A percentile compares a stretch with the other conserved stretches of the same genome.
Evolutionary conservation across 495 filamentous ascomycete genomes (phyloP).

Genomic region (Penicillium macrosclerotiorum): DNA sequence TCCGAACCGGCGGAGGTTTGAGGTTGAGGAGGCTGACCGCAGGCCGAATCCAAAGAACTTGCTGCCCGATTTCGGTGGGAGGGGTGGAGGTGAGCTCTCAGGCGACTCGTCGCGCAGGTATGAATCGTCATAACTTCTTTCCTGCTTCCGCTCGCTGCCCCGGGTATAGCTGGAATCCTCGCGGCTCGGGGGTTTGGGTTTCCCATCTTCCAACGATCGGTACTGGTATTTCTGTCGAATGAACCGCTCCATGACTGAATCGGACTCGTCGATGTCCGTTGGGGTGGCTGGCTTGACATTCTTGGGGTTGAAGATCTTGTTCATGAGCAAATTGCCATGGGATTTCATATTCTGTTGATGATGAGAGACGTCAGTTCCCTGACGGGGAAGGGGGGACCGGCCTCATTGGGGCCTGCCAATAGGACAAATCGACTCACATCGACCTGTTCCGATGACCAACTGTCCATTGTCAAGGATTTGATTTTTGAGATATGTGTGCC

Average conservation of each 20-base stretch:
- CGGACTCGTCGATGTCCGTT: constrained; percentile 85
- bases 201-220: constrained; percentile 53
- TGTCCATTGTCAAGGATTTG: constrained; percentile 97
- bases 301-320: constrained; percentile 82
- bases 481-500: constrained; percentile 98
- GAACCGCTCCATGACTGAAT: constrained; percentile 88
- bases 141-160: neutral
- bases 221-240: constrained; percentile 92
- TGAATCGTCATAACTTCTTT: constrained; percentile 1
- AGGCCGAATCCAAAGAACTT: constrained; percentile 73
- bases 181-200: constrained; percentile 46
- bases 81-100: constrained; percentile 65
- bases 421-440: constrained; percentile 59
- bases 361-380: too few species aligned
- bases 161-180: constrained; percentile 36
- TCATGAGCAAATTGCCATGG: constrained; percentile 80
- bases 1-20: constrained; percentile 45
- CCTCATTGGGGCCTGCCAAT: too few species aligned
- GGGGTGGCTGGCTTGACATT: constrained; percentile 79
- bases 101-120: constrained; percentile 22
- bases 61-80: constrained; percentile 80
- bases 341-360: constrained; percentile 97
- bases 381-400: too few species aligned
- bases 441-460: constrained; percentile 91
- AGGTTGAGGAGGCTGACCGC: constrained; percentile 70